Evolutionary conservation across 75 land plant species (phyloP), one percentile per base, ranked within the genome.

Genomic region (Cryptomeria japonica): DNA sequence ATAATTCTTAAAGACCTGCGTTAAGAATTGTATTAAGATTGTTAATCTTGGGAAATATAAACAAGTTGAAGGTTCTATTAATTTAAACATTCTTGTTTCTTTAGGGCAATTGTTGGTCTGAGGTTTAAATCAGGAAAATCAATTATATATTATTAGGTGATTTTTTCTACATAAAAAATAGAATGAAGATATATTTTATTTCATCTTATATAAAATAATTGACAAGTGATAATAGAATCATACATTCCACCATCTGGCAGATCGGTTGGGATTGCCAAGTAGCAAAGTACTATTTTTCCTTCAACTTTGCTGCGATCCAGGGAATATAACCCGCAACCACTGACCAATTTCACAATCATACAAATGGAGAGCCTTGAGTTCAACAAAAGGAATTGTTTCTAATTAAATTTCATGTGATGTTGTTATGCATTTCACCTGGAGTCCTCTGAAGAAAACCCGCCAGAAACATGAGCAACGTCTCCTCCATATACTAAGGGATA

Each of bases 241-340:
- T 47, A 39, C 41, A 87, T 87, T 38, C 39, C 72, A 39, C 84
- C 61, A 64, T 64, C 70, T 64, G 70, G 70, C 28, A 28, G 28
- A 64, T 84, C 47, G 37, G 2, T 5, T 1, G 64, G 18, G 38
- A 22, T 83, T 89, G 31, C 31, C 49, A 78, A 34, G 6, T 38
- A 34, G 78, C 93, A 92, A 7, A 85, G 34, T 55, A 92, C 93
- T 79, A 92, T 88, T 79, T 86, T 91, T 46, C 88, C 90, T 58
- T n/a, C 75, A 85, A 88, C 93, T 41, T 84, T 77, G 31, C 47
- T 77, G 10, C 90, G 46, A 70, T 92, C 90, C 36, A 92, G 46
- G 3, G 90, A 64, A 37, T 46, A 25, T 25, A 25, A 28, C n/a
- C 28, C 28, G 28, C 70, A 64, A 6, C 70, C 70, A 7, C 70